Conservation (phyloP, 345 rosid species). For the Corymbia maculata region DNA sequence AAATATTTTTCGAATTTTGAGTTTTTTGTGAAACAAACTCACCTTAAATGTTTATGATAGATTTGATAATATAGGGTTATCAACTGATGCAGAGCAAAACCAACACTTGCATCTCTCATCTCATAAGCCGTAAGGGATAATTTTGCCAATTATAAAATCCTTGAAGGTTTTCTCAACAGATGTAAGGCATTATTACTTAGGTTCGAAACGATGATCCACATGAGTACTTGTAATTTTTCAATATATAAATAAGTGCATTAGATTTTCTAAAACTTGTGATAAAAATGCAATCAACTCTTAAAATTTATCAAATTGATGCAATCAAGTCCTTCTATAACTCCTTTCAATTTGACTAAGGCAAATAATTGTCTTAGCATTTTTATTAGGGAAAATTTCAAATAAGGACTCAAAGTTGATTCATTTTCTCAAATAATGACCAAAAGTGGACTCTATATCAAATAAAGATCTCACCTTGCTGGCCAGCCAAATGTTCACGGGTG, state of each 20-base stretch:
- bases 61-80: not conserved
- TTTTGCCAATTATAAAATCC: not conserved
- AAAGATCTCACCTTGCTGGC: too few species aligned
- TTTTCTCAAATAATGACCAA: too few species aligned
- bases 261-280: too few species aligned
- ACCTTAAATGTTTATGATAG: not conserved
- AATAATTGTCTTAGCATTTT: too few species aligned
- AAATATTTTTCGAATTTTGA: too few species aligned
- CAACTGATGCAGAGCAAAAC: not conserved
- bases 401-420: too few species aligned
- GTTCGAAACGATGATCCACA: not conserved
- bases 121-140: not conserved
- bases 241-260: not conserved
- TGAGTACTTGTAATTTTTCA: not conserved
- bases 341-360: fast-evolving
- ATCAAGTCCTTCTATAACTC: fast-evolving
- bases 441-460: too few species aligned
- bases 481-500: too few species aligned
- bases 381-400: too few species aligned
- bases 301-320: too few species aligned
- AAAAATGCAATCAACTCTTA: too few species aligned
- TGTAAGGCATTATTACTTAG: not conserved
- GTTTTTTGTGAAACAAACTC: too few species aligned
- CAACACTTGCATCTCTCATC: not conserved
- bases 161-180: not conserved